Base-by-base conservation (phyloP, 345 rosid genomes). In the Cardamine resedifolia region DNA sequence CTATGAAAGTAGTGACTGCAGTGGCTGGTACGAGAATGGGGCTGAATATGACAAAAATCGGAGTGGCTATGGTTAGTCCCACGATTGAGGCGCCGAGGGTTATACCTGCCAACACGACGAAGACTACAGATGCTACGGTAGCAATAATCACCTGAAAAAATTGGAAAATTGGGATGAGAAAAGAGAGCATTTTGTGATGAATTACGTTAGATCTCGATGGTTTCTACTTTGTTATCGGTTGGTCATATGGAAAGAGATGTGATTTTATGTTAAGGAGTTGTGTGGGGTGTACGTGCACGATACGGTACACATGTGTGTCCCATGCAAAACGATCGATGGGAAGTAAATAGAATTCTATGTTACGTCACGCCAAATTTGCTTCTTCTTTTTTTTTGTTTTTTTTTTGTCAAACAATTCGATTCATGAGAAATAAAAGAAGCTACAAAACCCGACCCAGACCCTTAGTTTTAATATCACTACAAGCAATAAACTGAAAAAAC, bases 1-100 rank as follows among this genome's bases (percentile, higher is more conserved):
- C 68, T 41, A 85, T 4, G 43, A 85, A 64, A 16, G 81, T 73
- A 16, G 76, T 74, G 0, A 86, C 64, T 69, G 87, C 75, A 15
- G 87, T 78, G 3, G 93, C 91, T 6, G 96, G 98, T 73, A 92
- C 83, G 18, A 92, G 82, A 45, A 92, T 86, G 0, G 96, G 98
- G 68, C 96, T 92, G 86, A 85, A 88, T 19, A 90, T 82, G 68
- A 92, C 79, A 44, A 90, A 73, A 50, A 90, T 70, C 0, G 96
- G 98, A 8, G 96, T 92, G 66, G 83, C 86, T 5, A 90, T 50
- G 74, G 82, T 67, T 64, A 92, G 82, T 16, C 77, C 87, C 24
- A 88, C 87, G 49, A 87, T 84, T 0, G 96, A 83, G 45, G 79
- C 89, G 4, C 79, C 85, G 0, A 92, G 77, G 56, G 76, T 87